A percentile compares a stretch with the other conserved stretches of the same genome.
Evolutionary conservation across 2,329 filamentous ascomycete species (phyloP).

Genomic region (Coccinonectria pachysandricola): DNA sequence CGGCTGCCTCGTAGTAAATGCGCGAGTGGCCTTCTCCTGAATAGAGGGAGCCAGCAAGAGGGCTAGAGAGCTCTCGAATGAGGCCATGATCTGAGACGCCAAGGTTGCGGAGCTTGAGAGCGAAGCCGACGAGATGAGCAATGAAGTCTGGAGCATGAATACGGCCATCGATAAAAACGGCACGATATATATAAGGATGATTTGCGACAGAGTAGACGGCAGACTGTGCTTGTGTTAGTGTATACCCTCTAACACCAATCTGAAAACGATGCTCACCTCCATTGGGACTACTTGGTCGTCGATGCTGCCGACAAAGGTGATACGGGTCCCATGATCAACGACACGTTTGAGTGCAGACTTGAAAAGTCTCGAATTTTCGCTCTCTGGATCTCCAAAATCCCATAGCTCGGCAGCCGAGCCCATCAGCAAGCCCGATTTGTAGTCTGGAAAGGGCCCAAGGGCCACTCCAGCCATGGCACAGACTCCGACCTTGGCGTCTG

Average conservation of each 20-base stretch:
- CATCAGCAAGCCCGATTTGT: slow-evolving; percentile 80
- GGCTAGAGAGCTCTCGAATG: slow-evolving; percentile 77
- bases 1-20: slow-evolving; percentile 78
- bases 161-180: slow-evolving; percentile 91
- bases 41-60: slow-evolving; percentile 84
- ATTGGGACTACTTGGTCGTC: slow-evolving; percentile 94
- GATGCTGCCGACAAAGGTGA: slow-evolving; percentile 87
- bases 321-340: slow-evolving; percentile 67
- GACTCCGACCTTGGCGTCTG: slow-evolving; percentile 66
- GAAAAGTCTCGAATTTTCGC: slow-evolving; percentile 73
- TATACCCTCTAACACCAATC: neutral
- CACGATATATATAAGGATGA: slow-evolving; percentile 88
- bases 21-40: slow-evolving; percentile 87
- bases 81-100: slow-evolving; percentile 89
- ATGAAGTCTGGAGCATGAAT: slow-evolving; percentile 91
- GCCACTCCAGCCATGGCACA: slow-evolving; percentile 90
- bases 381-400: slow-evolving; percentile 78
- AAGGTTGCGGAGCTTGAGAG: slow-evolving; percentile 85
- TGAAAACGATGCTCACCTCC: slow-evolving; percentile 49
- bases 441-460: slow-evolving; percentile 84
- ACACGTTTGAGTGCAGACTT: slow-evolving; percentile 63
- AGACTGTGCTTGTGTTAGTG: slow-evolving; percentile 42
- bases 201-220: slow-evolving; percentile 76
- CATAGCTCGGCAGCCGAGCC: slow-evolving; percentile 90
- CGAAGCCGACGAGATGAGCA: slow-evolving; percentile 84